Evolutionary conservation across 768 basidiomycete species (phyloP).

Genomic region (Lanmaoa pseudosensibilis): DNA sequence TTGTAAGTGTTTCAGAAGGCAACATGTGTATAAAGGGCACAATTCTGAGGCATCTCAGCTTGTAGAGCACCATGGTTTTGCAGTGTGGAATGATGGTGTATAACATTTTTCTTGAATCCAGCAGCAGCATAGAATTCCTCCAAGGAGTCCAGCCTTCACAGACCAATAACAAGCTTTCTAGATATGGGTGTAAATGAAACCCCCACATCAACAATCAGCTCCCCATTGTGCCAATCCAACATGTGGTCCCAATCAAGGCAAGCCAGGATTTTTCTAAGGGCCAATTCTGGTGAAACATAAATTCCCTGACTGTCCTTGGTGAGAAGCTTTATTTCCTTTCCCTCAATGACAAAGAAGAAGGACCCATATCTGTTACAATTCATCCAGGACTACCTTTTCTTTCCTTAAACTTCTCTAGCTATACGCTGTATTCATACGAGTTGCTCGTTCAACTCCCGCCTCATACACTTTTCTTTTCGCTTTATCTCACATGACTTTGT

Average conservation of each 20-base stretch:
- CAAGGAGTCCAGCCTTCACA: conserved; percentile 11
- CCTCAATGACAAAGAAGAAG: conserved; percentile 14
- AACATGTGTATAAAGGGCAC: no score
- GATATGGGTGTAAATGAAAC: neutral
- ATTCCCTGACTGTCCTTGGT: conserved; percentile 6
- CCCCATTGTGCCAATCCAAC: neutral
- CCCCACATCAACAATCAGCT: conserved; percentile 2
- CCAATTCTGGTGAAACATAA: neutral
- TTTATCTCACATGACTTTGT: no score
- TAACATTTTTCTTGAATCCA: neutral
- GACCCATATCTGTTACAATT: conserved; percentile 15
- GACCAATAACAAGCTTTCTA: neutral
- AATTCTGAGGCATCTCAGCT: no score
- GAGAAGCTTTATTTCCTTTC: conserved; percentile 15
- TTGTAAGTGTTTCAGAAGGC: no score
- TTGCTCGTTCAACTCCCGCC: no score
- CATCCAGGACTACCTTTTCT: no score
- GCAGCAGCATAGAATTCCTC: conserved; percentile 10
- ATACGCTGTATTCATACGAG: no score
- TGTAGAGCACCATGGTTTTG: no score
- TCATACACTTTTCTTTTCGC: no score
- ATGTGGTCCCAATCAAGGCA: conserved; percentile 11
- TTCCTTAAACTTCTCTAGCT: no score
- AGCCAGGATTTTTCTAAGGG: neutral
- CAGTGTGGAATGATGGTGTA: conserved; percentile 13